phyloP scores from a whole-genome alignment of 306 rosid species.

The Vigna unguiculata region DNA sequence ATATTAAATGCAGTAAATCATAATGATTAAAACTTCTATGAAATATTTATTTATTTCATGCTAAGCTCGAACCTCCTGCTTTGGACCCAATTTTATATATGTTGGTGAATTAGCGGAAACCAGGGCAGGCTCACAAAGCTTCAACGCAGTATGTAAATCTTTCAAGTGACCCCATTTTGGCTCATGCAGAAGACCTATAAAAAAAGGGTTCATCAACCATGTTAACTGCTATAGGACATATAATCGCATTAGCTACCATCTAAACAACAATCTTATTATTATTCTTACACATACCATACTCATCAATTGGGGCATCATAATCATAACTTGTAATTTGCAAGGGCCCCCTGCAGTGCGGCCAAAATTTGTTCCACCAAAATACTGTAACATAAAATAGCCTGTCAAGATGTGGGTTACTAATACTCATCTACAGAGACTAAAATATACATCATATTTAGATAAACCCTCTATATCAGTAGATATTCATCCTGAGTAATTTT shows the following conservation, averaged over 20 bases:
- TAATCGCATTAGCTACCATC: conserved; percentile 36
- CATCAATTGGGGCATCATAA: conserved; percentile 98
- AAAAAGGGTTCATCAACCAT: conserved; percentile 40
- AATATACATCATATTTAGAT: conserved; percentile 23
- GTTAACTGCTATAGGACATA: conserved; percentile 27
- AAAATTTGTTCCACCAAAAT: conserved; percentile 97
- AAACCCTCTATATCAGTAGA: conserved; percentile 17
- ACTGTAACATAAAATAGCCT: conserved; percentile 63
- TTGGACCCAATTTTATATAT: conserved; percentile 84
- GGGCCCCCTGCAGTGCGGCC: conserved; percentile 96
- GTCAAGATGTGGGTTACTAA: conserved; percentile 47
- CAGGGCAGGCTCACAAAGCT: conserved; percentile 93
- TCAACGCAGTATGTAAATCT: conserved; percentile 91
- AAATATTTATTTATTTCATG: conserved; percentile 27
- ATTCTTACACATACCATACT: conserved; percentile 73
- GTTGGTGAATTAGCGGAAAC: conserved; percentile 79
- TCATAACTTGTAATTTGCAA: conserved; percentile 95
- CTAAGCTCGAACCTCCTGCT: conserved; percentile 82
- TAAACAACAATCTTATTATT: conserved; percentile 20
- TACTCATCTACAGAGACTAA: conserved; percentile 28
- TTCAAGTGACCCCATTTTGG: conserved; percentile 99
- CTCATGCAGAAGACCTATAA: conserved; percentile 78
- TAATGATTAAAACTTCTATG: conserved; percentile 19
- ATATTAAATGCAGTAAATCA: conserved; percentile 21
- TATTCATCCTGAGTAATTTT: conserved; percentile 21